phyloP scores from a whole-genome alignment of 768 basidiomycete species.

The Pleurotus djamor region DNA sequence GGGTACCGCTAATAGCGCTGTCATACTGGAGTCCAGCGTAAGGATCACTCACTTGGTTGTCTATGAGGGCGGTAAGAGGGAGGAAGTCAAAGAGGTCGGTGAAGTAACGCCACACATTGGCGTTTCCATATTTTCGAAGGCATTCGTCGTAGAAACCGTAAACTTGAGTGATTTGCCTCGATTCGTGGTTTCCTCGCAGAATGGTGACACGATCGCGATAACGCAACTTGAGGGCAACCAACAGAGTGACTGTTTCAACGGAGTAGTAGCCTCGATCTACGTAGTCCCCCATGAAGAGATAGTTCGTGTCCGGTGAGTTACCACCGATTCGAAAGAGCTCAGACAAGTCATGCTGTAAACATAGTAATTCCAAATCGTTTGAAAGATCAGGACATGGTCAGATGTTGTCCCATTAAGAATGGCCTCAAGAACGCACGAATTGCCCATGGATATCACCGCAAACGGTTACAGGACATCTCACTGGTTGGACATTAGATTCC shows the following conservation, averaged over 20 bases:
- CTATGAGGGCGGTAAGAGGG: conserved; percentile 95
- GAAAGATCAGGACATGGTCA: conserved; percentile 10
- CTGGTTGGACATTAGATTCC: conserved; percentile 98
- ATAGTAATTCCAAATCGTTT: conserved; percentile 1
- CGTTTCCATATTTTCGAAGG: conserved; percentile 98
- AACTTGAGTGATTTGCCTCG: conserved; percentile 98
- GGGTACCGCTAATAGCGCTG: not conserved
- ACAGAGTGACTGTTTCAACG: conserved; percentile 96
- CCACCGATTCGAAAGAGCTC: conserved; percentile 99
- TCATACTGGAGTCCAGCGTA: not conserved
- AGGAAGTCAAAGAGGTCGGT: conserved; percentile 98
- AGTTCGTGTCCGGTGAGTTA: conserved; percentile 98
- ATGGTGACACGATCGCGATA: conserved; percentile 99
- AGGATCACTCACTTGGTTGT: conserved; percentile 85
- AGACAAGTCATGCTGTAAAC: conserved; percentile 91
- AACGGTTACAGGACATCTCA: conserved; percentile 97
- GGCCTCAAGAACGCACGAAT: conserved; percentile 72
- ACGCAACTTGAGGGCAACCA: conserved; percentile 95
- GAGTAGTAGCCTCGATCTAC: conserved; percentile 99
- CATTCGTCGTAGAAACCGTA: conserved; percentile 99
- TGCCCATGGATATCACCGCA: conserved; percentile 99
- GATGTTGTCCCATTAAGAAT: conserved; percentile 12
- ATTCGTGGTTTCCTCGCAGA: conserved; percentile 97
- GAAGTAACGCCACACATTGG: conserved; percentile 99
- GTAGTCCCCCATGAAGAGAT: conserved; percentile 99